A percentile compares a stretch with the other conserved stretches of the same genome.
Conservation (phyloP, 169 alveolate species). For the Eimeria necatrix region DNA sequence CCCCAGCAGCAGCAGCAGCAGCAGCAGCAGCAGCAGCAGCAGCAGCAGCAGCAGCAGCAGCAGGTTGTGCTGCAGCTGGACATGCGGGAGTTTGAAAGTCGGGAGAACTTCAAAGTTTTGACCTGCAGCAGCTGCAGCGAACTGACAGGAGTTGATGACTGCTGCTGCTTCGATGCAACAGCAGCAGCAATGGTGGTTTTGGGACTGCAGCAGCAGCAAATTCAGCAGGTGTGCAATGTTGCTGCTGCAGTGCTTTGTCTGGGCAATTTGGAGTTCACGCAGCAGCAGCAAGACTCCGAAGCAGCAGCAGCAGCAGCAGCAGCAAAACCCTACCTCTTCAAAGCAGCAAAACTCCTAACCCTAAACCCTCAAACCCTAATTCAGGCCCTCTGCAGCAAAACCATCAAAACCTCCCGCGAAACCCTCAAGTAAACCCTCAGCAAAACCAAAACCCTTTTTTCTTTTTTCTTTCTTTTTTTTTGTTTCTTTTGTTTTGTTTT, state of each 20-base stretch:
- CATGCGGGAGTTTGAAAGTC: constrained; percentile 36
- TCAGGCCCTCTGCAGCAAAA: constrained; percentile 84
- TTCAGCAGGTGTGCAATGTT: constrained; percentile 85
- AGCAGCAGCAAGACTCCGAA: constrained; percentile 82
- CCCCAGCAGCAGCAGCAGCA: too few relatives aligned
- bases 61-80: not conserved
- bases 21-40: not conserved
- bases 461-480: too few relatives aligned
- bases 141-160: constrained; percentile 79
- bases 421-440: constrained; percentile 71
- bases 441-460: too few relatives aligned
- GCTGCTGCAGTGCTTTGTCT: constrained; percentile 91
- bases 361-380: constrained; percentile 83
- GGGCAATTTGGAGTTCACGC: constrained; percentile 93
- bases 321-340: constrained; percentile 73
- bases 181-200: constrained; percentile 86
- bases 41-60: constrained; percentile 32
- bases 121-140: constrained; percentile 70
- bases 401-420: constrained; percentile 81
- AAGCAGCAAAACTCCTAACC: constrained; percentile 85
- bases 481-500: too few relatives aligned
- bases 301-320: constrained; percentile 48
- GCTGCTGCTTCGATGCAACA: constrained; percentile 83
- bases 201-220: constrained; percentile 88
- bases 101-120: constrained; percentile 77